These are phyloP conservation scores for Tremella fuciformis DNA, from an alignment of 768 basidiomycete genomes.

Conservation along the genomic window DNA sequence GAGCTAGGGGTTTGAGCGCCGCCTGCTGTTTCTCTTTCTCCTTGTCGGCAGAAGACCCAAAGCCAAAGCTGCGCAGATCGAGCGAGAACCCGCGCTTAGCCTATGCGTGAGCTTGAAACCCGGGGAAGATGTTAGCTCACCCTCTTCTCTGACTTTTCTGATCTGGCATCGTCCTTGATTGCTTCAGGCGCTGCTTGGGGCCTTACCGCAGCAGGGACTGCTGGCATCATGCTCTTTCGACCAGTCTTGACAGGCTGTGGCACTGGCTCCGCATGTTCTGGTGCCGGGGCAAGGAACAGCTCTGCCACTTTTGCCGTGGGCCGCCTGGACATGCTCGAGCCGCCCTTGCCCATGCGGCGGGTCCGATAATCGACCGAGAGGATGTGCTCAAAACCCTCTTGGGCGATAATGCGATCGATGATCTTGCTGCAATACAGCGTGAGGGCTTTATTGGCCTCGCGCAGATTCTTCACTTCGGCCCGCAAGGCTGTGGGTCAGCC, in stretches of 20 bases:
- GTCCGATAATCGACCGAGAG: slow-evolving; percentile 74
- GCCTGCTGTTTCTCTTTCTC: slow-evolving; percentile 13
- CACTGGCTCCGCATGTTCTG: background rate
- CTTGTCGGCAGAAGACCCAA: slow-evolving; percentile 20
- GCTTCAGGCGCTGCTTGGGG: background rate
- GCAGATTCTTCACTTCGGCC: slow-evolving; percentile 83
- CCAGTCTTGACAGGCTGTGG: background rate
- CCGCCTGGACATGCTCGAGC: background rate
- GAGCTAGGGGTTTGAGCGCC: slow-evolving; percentile 21
- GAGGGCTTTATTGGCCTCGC: slow-evolving; percentile 92
- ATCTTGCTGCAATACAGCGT: slow-evolving; percentile 96
- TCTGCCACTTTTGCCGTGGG: background rate
- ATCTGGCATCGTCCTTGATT: slow-evolving; percentile 13
- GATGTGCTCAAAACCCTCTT: slow-evolving; percentile 92
- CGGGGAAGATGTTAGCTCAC: slow-evolving; percentile 15
- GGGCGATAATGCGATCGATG: slow-evolving; percentile 91
- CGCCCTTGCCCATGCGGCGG: slow-evolving; percentile 24
- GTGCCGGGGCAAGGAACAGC: background rate
- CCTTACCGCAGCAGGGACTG: background rate
- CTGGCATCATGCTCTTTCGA: background rate
- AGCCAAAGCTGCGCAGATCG: slow-evolving; percentile 47
- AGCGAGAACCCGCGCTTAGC: slow-evolving; percentile 46
- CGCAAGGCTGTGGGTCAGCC: slow-evolving; percentile 60
- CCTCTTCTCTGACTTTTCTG: slow-evolving; percentile 37
- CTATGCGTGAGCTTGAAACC: slow-evolving; percentile 13